Evolutionary conservation across 805 yeast species (phyloP).

Genomic region (Pichia sporocuriosa): DNA sequence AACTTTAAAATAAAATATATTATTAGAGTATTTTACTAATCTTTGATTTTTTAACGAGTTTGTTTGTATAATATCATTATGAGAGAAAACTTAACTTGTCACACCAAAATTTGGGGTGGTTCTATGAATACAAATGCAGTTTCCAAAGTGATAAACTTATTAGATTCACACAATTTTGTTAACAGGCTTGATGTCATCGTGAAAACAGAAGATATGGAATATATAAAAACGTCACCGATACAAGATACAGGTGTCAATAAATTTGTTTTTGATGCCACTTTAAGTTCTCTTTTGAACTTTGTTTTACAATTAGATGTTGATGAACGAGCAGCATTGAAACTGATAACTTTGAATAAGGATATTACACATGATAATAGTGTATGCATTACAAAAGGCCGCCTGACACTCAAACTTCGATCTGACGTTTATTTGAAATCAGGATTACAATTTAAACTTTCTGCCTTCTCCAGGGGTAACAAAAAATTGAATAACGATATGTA

Average conservation of each 20-base stretch:
- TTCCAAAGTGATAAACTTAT: not conserved
- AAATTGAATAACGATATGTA: conserved; percentile 18
- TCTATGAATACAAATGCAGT: not conserved
- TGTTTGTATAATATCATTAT: no score
- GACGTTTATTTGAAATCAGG: conserved; percentile 31
- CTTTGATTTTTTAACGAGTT: no score
- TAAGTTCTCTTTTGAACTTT: not conserved
- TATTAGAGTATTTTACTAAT: no score
- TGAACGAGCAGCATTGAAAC: conserved; percentile 8
- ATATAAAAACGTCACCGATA: not conserved
- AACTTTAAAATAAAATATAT: no score
- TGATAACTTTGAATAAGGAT: conserved; percentile 15
- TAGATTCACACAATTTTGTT: conserved; percentile 25
- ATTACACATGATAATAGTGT: conserved; percentile 29
- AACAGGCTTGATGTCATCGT: conserved; percentile 19
- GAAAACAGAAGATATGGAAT: not conserved
- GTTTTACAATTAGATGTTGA: not conserved
- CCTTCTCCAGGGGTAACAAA: conserved; percentile 21
- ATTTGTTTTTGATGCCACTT: not conserved
- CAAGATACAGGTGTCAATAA: not conserved
- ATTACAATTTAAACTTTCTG: conserved; percentile 25
- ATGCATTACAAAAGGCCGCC: conserved; percentile 22
- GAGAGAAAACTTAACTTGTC: not conserved
- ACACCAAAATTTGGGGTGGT: conserved; percentile 6
- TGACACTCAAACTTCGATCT: conserved; percentile 27